Conservation (phyloP, 495 filamentous ascomycete genomes). For the Bombardia bombarda region DNA sequence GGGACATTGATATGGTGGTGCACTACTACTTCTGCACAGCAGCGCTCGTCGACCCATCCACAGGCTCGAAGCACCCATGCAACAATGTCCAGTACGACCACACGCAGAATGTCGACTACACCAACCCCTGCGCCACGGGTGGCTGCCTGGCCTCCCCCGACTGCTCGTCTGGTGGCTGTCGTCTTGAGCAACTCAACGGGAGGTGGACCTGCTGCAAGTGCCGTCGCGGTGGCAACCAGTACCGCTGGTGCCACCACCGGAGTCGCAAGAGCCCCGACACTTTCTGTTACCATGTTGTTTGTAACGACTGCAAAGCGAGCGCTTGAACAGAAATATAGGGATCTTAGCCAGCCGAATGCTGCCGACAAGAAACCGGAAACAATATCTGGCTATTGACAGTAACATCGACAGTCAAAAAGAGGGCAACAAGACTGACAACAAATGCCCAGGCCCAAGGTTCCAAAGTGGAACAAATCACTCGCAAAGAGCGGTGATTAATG, state of each 20-base stretch:
- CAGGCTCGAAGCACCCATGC: conserved; percentile 12
- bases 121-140: conserved; percentile 33
- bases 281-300: conserved; percentile 33
- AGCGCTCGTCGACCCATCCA: conserved; percentile 14
- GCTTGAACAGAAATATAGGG: too few species aligned
- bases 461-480: too few species aligned
- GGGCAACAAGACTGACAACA: too few species aligned
- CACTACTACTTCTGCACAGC: conserved; percentile 33
- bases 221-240: conserved; percentile 29
- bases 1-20: conserved; percentile 30
- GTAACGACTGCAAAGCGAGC: conserved; percentile 14
- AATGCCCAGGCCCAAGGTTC: too few species aligned
- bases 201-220: conserved; percentile 38
- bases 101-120: conserved; percentile 22
- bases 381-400: too few species aligned
- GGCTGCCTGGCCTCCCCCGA: conserved; percentile 33
- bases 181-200: conserved; percentile 33
- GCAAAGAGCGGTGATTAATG: too few species aligned
- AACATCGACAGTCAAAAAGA: too few species aligned
- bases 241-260: conserved; percentile 27
- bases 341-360: too few species aligned
- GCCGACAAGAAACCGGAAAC: too few species aligned
- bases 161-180: conserved; percentile 33
- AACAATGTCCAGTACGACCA: conserved; percentile 17
- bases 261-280: conserved; percentile 33